Base-by-base conservation (phyloP, 768 basidiomycete species). In the Xanthoconium stramineum region DNA sequence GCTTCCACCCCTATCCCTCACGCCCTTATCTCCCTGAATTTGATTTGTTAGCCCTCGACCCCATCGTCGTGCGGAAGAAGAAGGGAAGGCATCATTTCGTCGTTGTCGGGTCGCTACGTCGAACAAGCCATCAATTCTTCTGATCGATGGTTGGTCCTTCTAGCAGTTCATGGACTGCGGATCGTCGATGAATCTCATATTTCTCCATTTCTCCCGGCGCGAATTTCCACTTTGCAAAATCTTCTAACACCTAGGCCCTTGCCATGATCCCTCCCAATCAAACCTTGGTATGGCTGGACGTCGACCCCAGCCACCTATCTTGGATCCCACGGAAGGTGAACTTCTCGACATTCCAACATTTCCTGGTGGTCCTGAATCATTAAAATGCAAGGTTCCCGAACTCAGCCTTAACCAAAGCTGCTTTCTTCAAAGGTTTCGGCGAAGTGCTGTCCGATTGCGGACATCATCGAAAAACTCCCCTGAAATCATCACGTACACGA, bases 81-180 rank as follows among this genome's bases (percentile, higher is more conserved):
- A 65, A 81, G 57, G 84, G 81, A 43, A 78, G 78, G 60, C 66
- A 73, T 50, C 69, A 74, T 37, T 75, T 76, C 2, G 63, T 71
- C 29, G 67, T 65, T 81, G 81, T 39, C 81, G 83, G 66, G 78
- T 79, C 52, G 70, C 79, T 79, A 80, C 80, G 14, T 74, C 69
- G 19, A 84, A 86, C 73, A 86, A 86, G 86, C 82, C 64, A 80
- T 82, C 73, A 81, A 82, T 72, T 78, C 82, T 73, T 79, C 77
- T 65, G 81, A 63, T 62, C 75, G 32, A 77, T 74, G 12, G 69
- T 70, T 47, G 70, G 78, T 51, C 68, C 24, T 77, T 44, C 78
- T 79, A 14, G 72, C 84, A 64, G 84, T 83, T 42, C 77, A 84
- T 66, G 84, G 83, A 33, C 67, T 76, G 57, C 82, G 79, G 62